These are phyloP conservation scores for Trichomonas tenax DNA, from an alignment of 208 protist genomes.

Conservation along the genomic window DNA sequence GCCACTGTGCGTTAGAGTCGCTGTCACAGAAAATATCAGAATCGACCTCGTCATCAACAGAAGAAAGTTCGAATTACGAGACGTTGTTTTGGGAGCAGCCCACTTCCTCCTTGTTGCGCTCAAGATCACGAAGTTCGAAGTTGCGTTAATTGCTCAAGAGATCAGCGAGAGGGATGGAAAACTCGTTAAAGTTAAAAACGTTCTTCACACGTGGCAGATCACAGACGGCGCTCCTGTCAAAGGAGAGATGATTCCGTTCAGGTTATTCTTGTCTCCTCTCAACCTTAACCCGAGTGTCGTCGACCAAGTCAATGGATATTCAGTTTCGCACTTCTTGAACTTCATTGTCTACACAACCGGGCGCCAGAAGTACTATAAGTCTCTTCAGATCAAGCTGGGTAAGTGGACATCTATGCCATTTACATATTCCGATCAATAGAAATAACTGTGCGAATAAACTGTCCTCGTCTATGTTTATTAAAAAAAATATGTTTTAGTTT, in stretches of 20 bases:
- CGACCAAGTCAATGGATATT: background rate
- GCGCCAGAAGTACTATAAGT: background rate
- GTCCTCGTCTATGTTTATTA: no score
- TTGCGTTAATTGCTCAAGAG: background rate
- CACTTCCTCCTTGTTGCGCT: background rate
- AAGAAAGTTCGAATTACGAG: background rate
- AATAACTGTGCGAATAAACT: no score
- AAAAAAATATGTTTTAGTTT: no score
- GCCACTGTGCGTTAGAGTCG: background rate
- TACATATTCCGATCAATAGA: background rate
- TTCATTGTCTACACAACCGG: background rate
- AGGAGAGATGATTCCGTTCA: conserved; percentile 6
- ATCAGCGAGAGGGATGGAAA: background rate
- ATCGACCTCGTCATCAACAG: background rate
- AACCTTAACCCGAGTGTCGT: background rate
- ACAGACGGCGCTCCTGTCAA: background rate
- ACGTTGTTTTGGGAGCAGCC: background rate
- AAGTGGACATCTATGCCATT: background rate
- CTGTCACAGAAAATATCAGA: background rate
- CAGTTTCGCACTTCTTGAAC: background rate
- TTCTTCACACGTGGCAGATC: background rate
- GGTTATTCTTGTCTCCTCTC: background rate
- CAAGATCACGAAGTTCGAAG: background rate
- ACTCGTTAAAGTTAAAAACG: background rate
- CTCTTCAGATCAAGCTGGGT: background rate